Evolutionary conservation across 176 grass and related monocot genomes (phyloP).

Genomic region (Poa annua): DNA sequence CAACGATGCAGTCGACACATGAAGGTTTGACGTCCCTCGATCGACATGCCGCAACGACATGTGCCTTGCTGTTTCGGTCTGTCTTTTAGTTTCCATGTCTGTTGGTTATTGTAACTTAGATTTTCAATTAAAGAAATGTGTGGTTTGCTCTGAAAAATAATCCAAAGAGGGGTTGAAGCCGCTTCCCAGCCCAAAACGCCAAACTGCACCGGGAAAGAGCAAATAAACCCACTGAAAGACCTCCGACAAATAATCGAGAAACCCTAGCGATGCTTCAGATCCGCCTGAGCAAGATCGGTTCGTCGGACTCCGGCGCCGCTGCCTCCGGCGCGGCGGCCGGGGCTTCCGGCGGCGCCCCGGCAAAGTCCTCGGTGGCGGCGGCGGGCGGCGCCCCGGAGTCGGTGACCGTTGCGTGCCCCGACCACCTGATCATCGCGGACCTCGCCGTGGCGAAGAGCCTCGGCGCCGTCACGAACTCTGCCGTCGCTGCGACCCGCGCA

Average conservation of each 20-base stretch:
- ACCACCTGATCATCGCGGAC: conserved; percentile 81
- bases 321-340: conserved; percentile 44
- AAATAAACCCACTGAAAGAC: conserved; percentile 32
- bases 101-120: no score
- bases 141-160: no score
- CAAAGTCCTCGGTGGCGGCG: conserved; percentile 37
- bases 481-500: conserved; percentile 52
- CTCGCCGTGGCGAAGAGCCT: conserved; percentile 86
- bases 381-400: conserved; percentile 47
- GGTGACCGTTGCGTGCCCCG: conserved; percentile 80
- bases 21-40: no score
- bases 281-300: conserved; percentile 70
- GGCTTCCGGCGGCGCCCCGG: conserved; percentile 22
- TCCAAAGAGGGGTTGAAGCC: no score
- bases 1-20: no score
- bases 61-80: no score
- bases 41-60: no score
- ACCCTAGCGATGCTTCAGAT: conserved; percentile 82
- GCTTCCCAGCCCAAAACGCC: not conserved
- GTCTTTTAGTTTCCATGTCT: no score
- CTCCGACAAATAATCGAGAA: conserved; percentile 11
- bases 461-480: conserved; percentile 69
- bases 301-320: conserved; percentile 52
- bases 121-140: no score
- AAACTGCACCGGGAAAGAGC: conserved; percentile 17